Evolutionary conservation across 345 rosid species (phyloP).

Genomic region (Punica granatum): DNA sequence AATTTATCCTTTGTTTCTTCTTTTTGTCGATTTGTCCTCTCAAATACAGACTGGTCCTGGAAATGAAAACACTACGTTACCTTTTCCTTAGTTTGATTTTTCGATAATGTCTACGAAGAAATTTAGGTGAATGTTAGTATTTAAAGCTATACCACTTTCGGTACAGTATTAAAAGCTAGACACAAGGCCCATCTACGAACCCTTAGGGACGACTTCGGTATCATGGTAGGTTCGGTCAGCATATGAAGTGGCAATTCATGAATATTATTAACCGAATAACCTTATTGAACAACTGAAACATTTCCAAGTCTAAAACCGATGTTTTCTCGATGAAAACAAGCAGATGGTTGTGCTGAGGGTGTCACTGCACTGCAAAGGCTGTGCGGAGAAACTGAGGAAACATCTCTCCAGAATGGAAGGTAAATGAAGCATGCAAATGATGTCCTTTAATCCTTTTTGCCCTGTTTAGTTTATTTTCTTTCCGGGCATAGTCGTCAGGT

Average conservation of each 20-base stretch:
- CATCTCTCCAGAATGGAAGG: slow-evolving; percentile 55
- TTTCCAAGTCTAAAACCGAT: neutral
- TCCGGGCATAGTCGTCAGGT: no score
- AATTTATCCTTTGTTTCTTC: neutral
- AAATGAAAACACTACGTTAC: neutral
- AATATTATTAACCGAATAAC: no score
- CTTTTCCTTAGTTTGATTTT: neutral
- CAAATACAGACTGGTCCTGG: neutral
- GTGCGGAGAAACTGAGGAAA: slow-evolving; percentile 44
- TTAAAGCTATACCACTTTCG: neutral
- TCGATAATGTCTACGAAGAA: neutral
- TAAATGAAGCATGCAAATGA: neutral
- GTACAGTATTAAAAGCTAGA: no score
- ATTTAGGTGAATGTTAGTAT: neutral
- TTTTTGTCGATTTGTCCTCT: neutral
- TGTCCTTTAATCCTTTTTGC: no score
- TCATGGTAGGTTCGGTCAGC: neutral
- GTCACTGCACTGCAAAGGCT: slow-evolving; percentile 47
- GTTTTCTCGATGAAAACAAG: neutral
- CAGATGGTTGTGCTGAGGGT: slow-evolving; percentile 49
- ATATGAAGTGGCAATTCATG: neutral
- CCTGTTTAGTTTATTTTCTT: no score
- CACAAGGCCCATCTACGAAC: neutral
- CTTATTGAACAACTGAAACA: neutral
- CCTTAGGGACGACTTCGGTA: neutral